Conservation (phyloP, 2,329 filamentous ascomycete genomes). For the Xylariaceae sp. region DNA sequence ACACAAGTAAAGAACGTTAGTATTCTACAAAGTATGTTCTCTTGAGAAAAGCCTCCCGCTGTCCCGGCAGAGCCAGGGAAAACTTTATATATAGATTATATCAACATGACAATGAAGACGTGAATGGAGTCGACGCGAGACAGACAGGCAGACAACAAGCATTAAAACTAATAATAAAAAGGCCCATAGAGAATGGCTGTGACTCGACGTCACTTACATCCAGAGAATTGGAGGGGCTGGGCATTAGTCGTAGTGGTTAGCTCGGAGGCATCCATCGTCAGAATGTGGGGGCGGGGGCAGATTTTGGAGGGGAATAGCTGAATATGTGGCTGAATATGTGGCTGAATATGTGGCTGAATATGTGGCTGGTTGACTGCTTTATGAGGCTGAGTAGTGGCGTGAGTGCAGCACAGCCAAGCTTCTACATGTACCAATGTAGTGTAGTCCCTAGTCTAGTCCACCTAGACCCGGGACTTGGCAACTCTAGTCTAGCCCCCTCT, state of each 20-base stretch:
- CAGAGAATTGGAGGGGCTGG: slow-evolving; percentile 28
- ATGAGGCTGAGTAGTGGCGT: too few relatives aligned
- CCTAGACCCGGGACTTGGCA: too few relatives aligned
- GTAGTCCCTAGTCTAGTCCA: too few relatives aligned
- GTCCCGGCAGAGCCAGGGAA: slow-evolving; percentile 13
- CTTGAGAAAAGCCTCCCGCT: background rate
- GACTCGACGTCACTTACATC: slow-evolving; percentile 14
- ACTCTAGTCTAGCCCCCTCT: too few relatives aligned
- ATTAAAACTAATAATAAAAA: too few relatives aligned
- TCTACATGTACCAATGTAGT: too few relatives aligned
- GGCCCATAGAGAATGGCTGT: slow-evolving; percentile 9
- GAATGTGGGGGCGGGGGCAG: background rate
- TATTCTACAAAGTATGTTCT: background rate
- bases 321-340: background rate
- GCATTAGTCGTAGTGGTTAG: slow-evolving; percentile 26
- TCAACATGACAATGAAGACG: slow-evolving; percentile 16
- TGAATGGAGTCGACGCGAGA: slow-evolving; percentile 22
- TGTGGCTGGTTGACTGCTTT: too few relatives aligned
- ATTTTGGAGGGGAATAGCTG: too few relatives aligned
- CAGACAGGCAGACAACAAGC: slow-evolving; percentile 10
- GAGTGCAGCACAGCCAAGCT: too few relatives aligned
- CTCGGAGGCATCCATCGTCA: slow-evolving; percentile 7
- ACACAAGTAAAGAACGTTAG: background rate
- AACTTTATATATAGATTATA: slow-evolving; percentile 6
- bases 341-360: too few relatives aligned